A percentile compares a stretch with the other conserved stretches of the same genome.
Evolutionary conservation across 139 green algal species (phyloP).

Genomic region (Auxenochlorella pyrenoidosa): DNA sequence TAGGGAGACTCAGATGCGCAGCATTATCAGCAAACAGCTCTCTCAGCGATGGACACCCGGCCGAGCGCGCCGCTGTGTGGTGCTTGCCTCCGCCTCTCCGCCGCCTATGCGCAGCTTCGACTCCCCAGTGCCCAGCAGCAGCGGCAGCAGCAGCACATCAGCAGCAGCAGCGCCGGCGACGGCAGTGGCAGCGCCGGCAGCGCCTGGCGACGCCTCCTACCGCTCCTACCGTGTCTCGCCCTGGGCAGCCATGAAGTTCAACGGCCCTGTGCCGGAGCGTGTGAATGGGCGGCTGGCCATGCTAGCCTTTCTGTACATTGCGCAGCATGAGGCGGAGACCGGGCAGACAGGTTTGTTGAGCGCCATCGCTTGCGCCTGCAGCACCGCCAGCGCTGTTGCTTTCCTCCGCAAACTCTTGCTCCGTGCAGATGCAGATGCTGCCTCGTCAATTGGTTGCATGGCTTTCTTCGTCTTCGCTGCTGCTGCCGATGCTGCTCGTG

Average conservation of each 20-base stretch:
- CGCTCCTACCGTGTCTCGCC: not conserved
- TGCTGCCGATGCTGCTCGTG: not conserved
- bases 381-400: too few relatives aligned
- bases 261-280: conserved; percentile 79
- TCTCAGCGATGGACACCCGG: too few relatives aligned
- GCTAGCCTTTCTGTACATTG: conserved; percentile 77
- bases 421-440: not conserved
- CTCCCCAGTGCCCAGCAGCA: not conserved
- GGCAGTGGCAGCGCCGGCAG: not conserved
- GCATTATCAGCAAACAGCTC: too few relatives aligned
- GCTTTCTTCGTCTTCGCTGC: not conserved
- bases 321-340: conserved; percentile 57
- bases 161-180: not conserved
- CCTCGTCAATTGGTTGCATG: not conserved
- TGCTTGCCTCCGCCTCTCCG: not conserved
- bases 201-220: not conserved
- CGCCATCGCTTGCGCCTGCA: not conserved
- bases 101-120: conserved; percentile 10
- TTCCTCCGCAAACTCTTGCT: too few relatives aligned
- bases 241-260: conserved; percentile 73
- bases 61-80: not conserved
- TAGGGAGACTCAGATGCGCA: too few relatives aligned
- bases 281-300: conserved; percentile 20
- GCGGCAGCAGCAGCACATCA: not conserved
- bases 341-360: conserved; percentile 44